phyloP scores from a whole-genome alignment of 495 filamentous ascomycete genomes.

The Xylaria nigripes region DNA sequence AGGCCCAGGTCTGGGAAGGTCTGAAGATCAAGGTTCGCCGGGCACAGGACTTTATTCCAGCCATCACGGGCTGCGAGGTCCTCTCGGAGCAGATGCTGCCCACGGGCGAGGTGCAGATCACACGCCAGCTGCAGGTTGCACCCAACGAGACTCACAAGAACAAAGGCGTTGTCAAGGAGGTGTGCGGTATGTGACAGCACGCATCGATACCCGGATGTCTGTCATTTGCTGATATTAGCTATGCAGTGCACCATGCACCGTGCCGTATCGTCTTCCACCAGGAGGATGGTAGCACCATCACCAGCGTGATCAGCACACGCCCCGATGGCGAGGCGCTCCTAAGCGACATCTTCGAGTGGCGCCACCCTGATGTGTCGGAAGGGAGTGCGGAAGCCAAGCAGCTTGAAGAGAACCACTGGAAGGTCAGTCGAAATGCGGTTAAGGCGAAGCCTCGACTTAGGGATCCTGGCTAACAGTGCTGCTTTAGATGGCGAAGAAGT shows the following conservation, averaged over 20 bases:
- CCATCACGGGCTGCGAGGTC: slow-evolving; percentile 30
- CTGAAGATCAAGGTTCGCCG: slow-evolving; percentile 33
- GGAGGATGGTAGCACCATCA: slow-evolving; percentile 30
- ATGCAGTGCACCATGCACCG: slow-evolving; percentile 19
- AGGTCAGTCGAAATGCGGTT: slow-evolving; percentile 28
- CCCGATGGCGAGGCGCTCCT: slow-evolving; percentile 27
- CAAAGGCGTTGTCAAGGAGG: neutral
- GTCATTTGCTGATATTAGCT: neutral
- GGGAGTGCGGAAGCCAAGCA: slow-evolving; percentile 22
- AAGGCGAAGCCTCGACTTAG: neutral
- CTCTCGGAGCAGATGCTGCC: slow-evolving; percentile 16
- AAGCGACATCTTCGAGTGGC: slow-evolving; percentile 38
- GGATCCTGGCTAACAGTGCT: slow-evolving; percentile 10
- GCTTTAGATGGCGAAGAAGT: slow-evolving; percentile 30
- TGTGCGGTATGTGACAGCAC: slow-evolving; percentile 5
- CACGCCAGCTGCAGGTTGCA: slow-evolving; percentile 26
- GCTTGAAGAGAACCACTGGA: slow-evolving; percentile 25
- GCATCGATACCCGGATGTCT: neutral
- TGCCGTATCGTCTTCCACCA: slow-evolving; percentile 31
- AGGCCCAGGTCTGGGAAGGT: slow-evolving; percentile 33
- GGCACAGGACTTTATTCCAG: slow-evolving; percentile 33
- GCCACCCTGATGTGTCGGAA: slow-evolving; percentile 20
- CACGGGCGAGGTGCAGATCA: slow-evolving; percentile 16
- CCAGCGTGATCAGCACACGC: slow-evolving; percentile 27
- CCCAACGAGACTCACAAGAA: slow-evolving; percentile 8